These are phyloP conservation scores for Brassica carinata DNA, from an alignment of 345 rosid species.

Conservation along the genomic window DNA sequence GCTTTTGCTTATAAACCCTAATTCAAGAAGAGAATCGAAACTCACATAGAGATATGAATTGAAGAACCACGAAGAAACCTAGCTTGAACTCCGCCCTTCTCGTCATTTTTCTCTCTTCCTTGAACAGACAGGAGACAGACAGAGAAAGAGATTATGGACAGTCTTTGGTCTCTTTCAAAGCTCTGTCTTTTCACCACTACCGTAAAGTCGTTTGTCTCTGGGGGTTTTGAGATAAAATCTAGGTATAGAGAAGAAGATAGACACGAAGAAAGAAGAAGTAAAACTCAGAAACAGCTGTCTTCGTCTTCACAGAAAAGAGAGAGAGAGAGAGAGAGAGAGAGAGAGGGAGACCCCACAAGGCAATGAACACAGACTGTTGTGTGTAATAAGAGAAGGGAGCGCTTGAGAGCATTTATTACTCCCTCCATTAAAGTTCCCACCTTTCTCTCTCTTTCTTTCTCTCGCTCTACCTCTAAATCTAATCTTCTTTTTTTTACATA, in stretches of 20 bases:
- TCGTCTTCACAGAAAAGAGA: conserved; percentile 27
- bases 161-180: conserved; percentile 18
- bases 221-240: background rate
- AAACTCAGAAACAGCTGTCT: conserved; percentile 42
- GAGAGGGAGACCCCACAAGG: conserved; percentile 41
- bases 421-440: conserved; percentile 37
- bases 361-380: conserved; percentile 42
- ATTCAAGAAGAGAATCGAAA: conserved; percentile 6
- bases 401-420: conserved; percentile 41
- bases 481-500: background rate
- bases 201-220: conserved; percentile 8
- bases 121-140: background rate
- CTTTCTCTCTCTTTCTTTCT: conserved; percentile 21
- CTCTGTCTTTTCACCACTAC: conserved; percentile 35
- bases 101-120: conserved; percentile 15
- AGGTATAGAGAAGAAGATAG: conserved; percentile 23
- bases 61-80: conserved; percentile 37
- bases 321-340: conserved; percentile 10
- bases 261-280: conserved; percentile 21
- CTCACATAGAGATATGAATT: conserved; percentile 38
- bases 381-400: conserved; percentile 38
- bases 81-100: conserved; percentile 36
- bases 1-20: conserved; percentile 1
- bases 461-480: background rate
- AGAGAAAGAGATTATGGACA: background rate